Base-by-base conservation (phyloP, 2,329 filamentous ascomycete genomes). In the Chaetoscypha palmicola region DNA sequence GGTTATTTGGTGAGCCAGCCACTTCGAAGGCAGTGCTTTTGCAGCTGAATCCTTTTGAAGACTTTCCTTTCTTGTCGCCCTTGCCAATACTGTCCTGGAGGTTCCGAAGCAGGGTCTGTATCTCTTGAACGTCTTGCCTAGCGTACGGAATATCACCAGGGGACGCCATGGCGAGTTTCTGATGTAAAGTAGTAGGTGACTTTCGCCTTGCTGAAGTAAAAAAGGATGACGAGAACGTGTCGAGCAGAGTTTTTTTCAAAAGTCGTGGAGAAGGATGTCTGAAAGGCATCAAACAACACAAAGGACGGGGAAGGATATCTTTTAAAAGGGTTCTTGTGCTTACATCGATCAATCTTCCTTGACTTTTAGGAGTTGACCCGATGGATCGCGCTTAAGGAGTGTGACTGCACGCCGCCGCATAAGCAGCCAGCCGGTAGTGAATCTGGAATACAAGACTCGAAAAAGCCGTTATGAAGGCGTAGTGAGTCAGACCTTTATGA, bases 21-120 rank as follows among this genome's bases (percentile, higher is more conserved):
- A 97, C 76, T 1, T 71, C 57, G 61, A 87, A 98, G 3, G 77
- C 84, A n/a, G 77, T 79, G 68, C 89, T 94, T 65, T 83, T 92
- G 67, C 83, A 83, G 14, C 76, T 81, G 62, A 88, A 86, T 2
- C 70, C 70, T 30, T 71, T 74, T 16, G 28, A 20, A 3, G 28
- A 7, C 51, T 76, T 81, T 46, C 76, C 73, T 48, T 68, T 65
- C 57, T 79, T 77, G 34, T 68, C 66, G 14, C 70, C 70, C 36
- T 88, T 78, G 35, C 87, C 77, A 14, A 95, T 73, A 19, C 69
- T 68, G 19, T 70, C 68, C 16, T 94, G 65, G 56, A 97, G 74
- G 41, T 73, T 68, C 10, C 37, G 48, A 46, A 62, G 38, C 22
- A 63, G 46, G 5, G 45, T 48, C 3, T 76, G 68, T 45, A 92